Percentiles rank a stretch among this genome's conserved stretches.
phyloP scores from a whole-genome alignment of 2,329 filamentous ascomycete species.

The Dryadomyces quercus-mongolicae region DNA sequence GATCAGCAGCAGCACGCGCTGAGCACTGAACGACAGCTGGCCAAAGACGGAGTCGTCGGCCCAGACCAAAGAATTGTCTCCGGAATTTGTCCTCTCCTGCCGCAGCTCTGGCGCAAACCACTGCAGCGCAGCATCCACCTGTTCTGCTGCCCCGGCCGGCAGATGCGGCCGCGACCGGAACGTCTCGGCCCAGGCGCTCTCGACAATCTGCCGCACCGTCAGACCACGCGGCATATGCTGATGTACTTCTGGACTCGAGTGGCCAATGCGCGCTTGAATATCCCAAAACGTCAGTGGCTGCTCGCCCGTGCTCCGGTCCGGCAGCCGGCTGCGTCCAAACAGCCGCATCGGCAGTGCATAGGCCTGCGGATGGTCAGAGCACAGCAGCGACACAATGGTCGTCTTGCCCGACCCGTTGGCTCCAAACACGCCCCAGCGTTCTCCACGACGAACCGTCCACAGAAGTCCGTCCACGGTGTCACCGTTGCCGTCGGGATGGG shows the following conservation, averaged over 20 bases:
- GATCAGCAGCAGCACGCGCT: constrained; percentile 76
- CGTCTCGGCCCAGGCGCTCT: constrained; percentile 84
- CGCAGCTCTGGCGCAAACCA: constrained; percentile 70
- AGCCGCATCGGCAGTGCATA: constrained; percentile 81
- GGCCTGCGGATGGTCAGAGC: constrained; percentile 89
- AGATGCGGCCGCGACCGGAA: constrained; percentile 62
- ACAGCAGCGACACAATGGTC: constrained; percentile 81
- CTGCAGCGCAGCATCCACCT: constrained; percentile 56
- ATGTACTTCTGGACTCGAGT: constrained; percentile 89
- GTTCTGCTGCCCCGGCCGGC: constrained; percentile 37
- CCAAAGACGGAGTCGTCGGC: constrained; percentile 58
- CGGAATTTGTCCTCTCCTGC: too few relatives aligned
- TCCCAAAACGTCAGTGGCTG: constrained; percentile 80
- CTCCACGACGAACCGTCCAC: constrained; percentile 73
- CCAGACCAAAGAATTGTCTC: constrained; percentile 43
- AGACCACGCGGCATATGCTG: constrained; percentile 77
- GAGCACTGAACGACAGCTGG: constrained; percentile 64
- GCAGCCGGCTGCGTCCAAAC: constrained; percentile 72
- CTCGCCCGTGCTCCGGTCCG: constrained; percentile 44
- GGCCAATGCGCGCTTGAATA: constrained; percentile 77
- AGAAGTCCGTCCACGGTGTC: constrained; percentile 49
- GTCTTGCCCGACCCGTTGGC: constrained; percentile 95
- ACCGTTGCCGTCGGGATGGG: constrained; percentile 31
- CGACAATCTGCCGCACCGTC: constrained; percentile 60
- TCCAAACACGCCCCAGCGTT: constrained; percentile 87